Evolutionary conservation across 2,329 filamentous ascomycete genomes (phyloP), one percentile per base, ranked within the genome.

Genomic region (Apiospora arundinis): DNA sequence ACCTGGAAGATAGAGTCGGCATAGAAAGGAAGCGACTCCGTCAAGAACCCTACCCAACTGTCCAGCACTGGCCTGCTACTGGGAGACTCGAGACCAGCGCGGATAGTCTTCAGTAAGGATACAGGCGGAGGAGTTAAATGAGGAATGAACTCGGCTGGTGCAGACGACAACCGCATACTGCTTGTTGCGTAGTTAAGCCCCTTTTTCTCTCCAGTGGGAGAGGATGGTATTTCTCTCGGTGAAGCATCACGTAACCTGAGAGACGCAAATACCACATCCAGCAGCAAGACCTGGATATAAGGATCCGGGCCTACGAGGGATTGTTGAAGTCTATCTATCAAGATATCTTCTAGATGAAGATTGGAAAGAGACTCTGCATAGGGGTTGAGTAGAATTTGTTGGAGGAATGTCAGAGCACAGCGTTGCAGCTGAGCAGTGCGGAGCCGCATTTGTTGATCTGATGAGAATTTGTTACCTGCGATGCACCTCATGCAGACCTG

Each of bases 41-140:
- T 89, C 9, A 99, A 86, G 75, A 99, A 95, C 42, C 89, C 87
- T 12, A 98, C 91, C 97, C 97, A 99, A 79, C 93, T 95, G 76
- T 98, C 95, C 46, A 99, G 85, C 7, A 97, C 92, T 11, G 91
- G 86, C 6, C 94, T 91, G 75, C 93, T 95, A 69, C 86, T 91
- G 2, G 88, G 80, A 4, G 94, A 93, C 70, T 92, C 91, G 68
- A 99, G 91, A 0, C 95, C 96, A 65, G 91, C 90, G 73, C 94
- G 91, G 16, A 99, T 86, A 78, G 94, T 97, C 73, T 93, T 92
- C n/a, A 96, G 87, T n/a, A 99, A 82, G 46, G 91, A 85, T 21
- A 90, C 83, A 2, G 93, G 91, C 25, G 93, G 93, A 4, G 91
- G 88, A 40, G 78, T 78, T 6, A 74, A 25, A 32, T 77, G 72